Conservation (phyloP, 257 asterid genomes). For the Hygrophila difformis region DNA sequence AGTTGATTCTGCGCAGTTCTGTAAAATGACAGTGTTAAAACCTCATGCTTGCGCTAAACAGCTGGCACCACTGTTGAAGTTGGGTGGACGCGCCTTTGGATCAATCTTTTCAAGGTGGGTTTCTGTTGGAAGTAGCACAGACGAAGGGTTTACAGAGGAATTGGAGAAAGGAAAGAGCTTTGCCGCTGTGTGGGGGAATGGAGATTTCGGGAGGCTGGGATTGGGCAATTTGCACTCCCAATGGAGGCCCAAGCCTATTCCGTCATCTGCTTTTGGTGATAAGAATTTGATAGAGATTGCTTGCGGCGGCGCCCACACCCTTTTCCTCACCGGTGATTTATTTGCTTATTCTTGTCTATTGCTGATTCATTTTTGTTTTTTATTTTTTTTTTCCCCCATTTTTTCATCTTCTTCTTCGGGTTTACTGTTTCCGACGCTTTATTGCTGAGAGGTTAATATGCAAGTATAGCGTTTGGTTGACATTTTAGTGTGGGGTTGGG, state of each 20-base stretch:
- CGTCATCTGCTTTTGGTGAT: constrained; percentile 50
- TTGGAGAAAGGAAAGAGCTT: constrained; percentile 37
- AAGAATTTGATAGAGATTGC: constrained; percentile 64
- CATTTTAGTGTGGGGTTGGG: neutral
- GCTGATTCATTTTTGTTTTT: neutral
- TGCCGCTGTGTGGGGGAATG: constrained; percentile 95
- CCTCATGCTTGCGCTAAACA: constrained; percentile 28
- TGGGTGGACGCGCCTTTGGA: constrained; percentile 14
- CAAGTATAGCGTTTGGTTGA: constrained; percentile 1
- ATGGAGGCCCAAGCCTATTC: constrained; percentile 62
- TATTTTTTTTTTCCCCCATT: neutral
- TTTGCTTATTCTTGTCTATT: neutral
- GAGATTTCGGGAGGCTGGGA: constrained; percentile 94
- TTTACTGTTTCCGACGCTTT: neutral
- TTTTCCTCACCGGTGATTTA: constrained; percentile 68
- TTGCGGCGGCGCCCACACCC: constrained; percentile 97
- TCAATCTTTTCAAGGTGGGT: constrained; percentile 32
- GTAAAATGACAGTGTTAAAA: constrained; percentile 19
- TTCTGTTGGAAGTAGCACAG: constrained; percentile 22
- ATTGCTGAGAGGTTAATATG: neutral
- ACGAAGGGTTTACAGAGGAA: constrained; percentile 18
- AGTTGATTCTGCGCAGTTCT: constrained; percentile 2
- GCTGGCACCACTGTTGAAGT: constrained; percentile 18
- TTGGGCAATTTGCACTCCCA: constrained; percentile 68
- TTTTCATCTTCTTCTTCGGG: neutral